Conservation (phyloP, 2,329 filamentous ascomycete species). For the Pseudocercospora fuligena region DNA sequence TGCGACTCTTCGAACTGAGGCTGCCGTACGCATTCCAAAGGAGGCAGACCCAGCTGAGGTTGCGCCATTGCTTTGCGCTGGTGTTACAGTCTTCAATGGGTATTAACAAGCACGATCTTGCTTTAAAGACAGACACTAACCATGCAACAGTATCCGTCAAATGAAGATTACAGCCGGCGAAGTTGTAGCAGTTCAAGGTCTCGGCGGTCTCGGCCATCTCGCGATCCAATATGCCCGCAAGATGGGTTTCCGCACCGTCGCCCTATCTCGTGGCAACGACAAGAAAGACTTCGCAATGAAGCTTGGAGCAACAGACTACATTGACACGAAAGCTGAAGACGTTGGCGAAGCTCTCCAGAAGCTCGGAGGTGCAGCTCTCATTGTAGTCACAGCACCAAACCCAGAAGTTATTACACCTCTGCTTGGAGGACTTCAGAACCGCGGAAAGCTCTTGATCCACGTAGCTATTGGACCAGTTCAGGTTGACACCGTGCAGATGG, state of each 20-base stretch:
- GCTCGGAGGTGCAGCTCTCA: conserved; percentile 65
- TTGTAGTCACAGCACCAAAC: conserved; percentile 68
- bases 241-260: conserved; percentile 59
- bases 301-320: conserved; percentile 62
- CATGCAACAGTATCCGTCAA: conserved; percentile 56
- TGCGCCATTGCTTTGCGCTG: conserved; percentile 54
- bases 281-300: conserved; percentile 61
- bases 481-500: conserved; percentile 50
- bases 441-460: conserved; percentile 66
- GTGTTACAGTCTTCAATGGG: conserved; percentile 59
- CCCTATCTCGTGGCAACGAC: conserved; percentile 52
- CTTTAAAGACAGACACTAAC: neutral
- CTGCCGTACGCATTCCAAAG: conserved; percentile 58
- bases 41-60: conserved; percentile 53
- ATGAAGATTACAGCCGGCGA: conserved; percentile 54
- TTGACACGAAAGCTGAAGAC: conserved; percentile 59
- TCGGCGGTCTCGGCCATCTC: conserved; percentile 56
- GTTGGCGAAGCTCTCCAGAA: conserved; percentile 55
- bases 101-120: neutral
- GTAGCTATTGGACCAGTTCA: conserved; percentile 55
- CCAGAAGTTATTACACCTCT: conserved; percentile 60
- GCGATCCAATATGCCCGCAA: conserved; percentile 59
- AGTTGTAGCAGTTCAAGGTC: conserved; percentile 57
- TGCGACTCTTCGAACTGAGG: conserved; percentile 63
- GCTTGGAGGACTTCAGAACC: conserved; percentile 57